Percentiles rank a stretch among this genome's conserved stretches.
phyloP scores from a whole-genome alignment of 176 grass and related monocot species.

The Hyparrhenia diplandra region DNA sequence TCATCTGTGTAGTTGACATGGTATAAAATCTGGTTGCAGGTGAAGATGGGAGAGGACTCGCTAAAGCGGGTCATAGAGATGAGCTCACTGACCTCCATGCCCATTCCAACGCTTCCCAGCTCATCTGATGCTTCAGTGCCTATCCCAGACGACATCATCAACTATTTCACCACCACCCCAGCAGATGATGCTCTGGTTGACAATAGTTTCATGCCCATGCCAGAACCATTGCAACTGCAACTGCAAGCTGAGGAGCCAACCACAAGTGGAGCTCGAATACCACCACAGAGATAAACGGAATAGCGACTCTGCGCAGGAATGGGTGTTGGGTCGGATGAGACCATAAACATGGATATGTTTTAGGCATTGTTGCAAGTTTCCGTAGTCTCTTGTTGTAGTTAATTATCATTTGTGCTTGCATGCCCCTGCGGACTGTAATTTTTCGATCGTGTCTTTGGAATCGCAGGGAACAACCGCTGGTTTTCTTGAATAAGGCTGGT shows the following conservation, averaged over 20 bases:
- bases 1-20: no score
- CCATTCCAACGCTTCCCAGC: background rate
- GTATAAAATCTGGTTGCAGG: conserved; percentile 28
- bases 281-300: background rate
- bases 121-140: conserved; percentile 19
- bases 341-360: no score
- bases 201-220: background rate
- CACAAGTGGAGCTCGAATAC: background rate
- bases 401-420: no score
- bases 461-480: no score
- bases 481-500: no score
- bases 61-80: conserved; percentile 43
- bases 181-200: background rate
- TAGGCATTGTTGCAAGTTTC: no score
- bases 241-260: background rate
- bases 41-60: conserved; percentile 70
- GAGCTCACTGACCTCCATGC: conserved; percentile 3
- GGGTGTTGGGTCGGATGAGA: no score
- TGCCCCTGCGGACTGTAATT: no score
- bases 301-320: background rate
- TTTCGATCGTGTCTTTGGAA: no score
- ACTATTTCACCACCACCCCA: background rate
- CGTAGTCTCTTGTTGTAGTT: no score
- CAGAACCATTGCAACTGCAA: background rate
- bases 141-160: conserved; percentile 26